Evolutionary conservation across 257 asterid genomes (phyloP), one percentile per base, ranked within the genome.

Genomic region (Asclepias syriaca): DNA sequence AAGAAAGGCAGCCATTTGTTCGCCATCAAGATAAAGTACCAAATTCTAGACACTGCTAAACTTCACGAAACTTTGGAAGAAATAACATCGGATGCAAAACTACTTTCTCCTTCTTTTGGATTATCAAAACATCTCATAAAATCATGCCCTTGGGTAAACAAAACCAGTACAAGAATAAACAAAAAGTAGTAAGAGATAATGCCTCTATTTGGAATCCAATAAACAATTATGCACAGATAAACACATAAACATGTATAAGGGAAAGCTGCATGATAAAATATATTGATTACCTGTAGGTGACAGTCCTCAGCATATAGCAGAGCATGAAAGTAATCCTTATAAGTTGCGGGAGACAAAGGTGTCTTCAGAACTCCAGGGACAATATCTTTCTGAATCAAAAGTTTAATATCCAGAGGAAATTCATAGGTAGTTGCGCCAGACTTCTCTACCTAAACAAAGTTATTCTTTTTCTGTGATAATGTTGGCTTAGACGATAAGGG

Each of bases 271-370:
- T 19, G 6, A 19, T 37, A 51, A 43, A 39, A 55, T 15, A 29
- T 10, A 45, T 59, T 56, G 29, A 53, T 19, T 67, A 78, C 81
- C 81, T 78, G 72, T 8, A 72, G 68, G 75, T 73, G 58, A 60
- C 65, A 71, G 57, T 78, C 81, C 66, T 78, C 81, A 9, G 81
- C 81, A 61, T 73, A 78, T 32, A 78, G 70, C 49, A 78, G 74
- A 39, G 81, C 75, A 53, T 63, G 75, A 46, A 73, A 78, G 75
- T 71, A 73, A 68, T 78, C 81, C 72, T 73, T 78, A 67, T 78
- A 78, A 46, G 78, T 73, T 68, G 72, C 53, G n/a, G 46, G 55
- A 51, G 78, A 68, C 67, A 73, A 68, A 13, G 81, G 78, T 72
- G 29, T 73, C 78, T 72, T 68, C 53, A 78, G 78, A 32, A 60